Evolutionary conservation across 345 rosid genomes (phyloP), one percentile per base, ranked within the genome.

Genomic region (Moricandia moricandioides): DNA sequence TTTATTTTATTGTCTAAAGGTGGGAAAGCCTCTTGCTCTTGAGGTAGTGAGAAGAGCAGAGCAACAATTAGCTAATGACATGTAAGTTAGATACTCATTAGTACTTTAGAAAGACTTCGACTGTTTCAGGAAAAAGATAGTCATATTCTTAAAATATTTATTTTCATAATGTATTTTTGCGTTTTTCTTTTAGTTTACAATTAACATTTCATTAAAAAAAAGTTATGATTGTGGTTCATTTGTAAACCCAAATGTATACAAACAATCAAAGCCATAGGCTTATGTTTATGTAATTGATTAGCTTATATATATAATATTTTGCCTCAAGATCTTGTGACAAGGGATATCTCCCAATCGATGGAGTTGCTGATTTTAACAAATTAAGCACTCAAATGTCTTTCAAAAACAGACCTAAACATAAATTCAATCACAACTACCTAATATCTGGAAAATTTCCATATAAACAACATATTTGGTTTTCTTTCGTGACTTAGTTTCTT

Each of bases 1-100:
- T 21, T 21, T 21, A 21, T 21, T 21, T 21, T 0, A 21, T 21
- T 21, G 24, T 21, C 24, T 27, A 57, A 86, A 29, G 98, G 96
- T 91, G 87, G 96, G 96, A 74, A 89, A 88, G 64, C 92, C 97
- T 62, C 82, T 88, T 5, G 90, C 89, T 78, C 78, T 89, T 35
- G 83, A 84, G 39, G 93, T 87, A 0, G 96, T 91, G 62, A 84
- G 96, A 67, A 76, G 83, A 70, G 96, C 96, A 4, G 98, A 91
- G 83, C 96, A 88, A 65, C 79, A 69, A 24, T 84, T 91, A 51
- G 89, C 87, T 49, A 89, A 82, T 69, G 93, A 29, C 31, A 35
- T 31, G 98, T 87, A 78, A 86, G 88, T 31, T 59, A 26, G 31
- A 29, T 29, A 26, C 33, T 56, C 33, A 29, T 29, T 56, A 56